phyloP scores from a whole-genome alignment of 805 yeast genomes.

The Myxozyma geophila region DNA sequence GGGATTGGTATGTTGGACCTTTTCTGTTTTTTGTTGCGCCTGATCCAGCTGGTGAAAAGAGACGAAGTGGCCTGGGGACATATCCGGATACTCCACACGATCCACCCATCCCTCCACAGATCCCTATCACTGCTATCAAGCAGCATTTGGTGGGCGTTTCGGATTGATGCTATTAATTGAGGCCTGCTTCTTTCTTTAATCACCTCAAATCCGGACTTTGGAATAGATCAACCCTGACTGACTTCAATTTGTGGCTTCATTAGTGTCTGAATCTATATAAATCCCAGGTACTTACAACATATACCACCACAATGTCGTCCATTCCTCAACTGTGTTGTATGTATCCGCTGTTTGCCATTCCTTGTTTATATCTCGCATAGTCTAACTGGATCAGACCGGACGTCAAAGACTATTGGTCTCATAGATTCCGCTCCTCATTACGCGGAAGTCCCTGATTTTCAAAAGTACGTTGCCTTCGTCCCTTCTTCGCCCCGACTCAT shows the following conservation, averaged over 20 bases:
- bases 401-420: constrained; percentile 60
- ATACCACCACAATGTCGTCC: neutral
- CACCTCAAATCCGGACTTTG: too few relatives aligned
- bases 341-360: neutral
- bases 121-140: too few relatives aligned
- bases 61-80: too few relatives aligned
- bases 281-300: neutral
- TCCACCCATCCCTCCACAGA: too few relatives aligned
- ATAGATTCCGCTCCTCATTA: constrained; percentile 55
- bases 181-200: too few relatives aligned
- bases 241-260: neutral
- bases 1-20: too few relatives aligned
- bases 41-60: too few relatives aligned
- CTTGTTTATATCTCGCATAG: neutral
- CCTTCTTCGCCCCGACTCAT: neutral
- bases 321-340: constrained; percentile 9
- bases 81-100: too few relatives aligned
- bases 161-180: too few relatives aligned
- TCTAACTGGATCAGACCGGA: constrained; percentile 51
- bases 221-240: neutral
- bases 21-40: too few relatives aligned
- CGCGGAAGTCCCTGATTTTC: constrained; percentile 42
- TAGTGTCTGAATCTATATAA: neutral
- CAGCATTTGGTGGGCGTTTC: too few relatives aligned
- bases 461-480: constrained; percentile 38